These are phyloP conservation scores for Thalassiosira livingstoniorum DNA, from an alignment of 352 stramenopile species.

Conservation along the genomic window DNA sequence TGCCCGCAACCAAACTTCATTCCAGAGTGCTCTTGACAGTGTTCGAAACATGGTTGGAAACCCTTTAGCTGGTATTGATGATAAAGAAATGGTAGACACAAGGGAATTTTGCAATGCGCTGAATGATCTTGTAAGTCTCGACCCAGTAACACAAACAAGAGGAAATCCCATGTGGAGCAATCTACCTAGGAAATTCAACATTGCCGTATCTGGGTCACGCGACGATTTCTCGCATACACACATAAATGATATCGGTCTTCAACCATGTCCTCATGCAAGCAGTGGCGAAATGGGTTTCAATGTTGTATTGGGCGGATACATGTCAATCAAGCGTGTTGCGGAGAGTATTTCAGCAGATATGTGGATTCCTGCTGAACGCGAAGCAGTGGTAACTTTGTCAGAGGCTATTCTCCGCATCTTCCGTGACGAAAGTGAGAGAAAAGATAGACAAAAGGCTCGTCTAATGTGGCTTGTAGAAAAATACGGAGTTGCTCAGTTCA, in stretches of 20 bases:
- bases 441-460: slow-evolving; percentile 85
- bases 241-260: slow-evolving; percentile 89
- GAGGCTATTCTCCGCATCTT: slow-evolving; percentile 86
- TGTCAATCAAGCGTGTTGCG: slow-evolving; percentile 87
- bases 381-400: slow-evolving; percentile 80
- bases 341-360: slow-evolving; percentile 82
- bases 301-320: slow-evolving; percentile 88
- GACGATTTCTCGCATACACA: slow-evolving; percentile 89
- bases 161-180: slow-evolving; percentile 86
- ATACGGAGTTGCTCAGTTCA: slow-evolving; percentile 85
- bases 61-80: slow-evolving; percentile 86
- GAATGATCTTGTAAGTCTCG: slow-evolving; percentile 85
- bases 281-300: slow-evolving; percentile 88
- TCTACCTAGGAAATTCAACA: slow-evolving; percentile 89
- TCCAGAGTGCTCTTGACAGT: slow-evolving; percentile 87
- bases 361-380: slow-evolving; percentile 83
- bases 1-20: slow-evolving; percentile 82
- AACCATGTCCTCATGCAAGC: slow-evolving; percentile 73
- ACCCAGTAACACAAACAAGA: slow-evolving; percentile 76
- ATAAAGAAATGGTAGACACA: slow-evolving; percentile 88
- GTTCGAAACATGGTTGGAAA: slow-evolving; percentile 88
- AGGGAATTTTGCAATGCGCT: slow-evolving; percentile 82
- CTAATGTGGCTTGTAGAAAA: slow-evolving; percentile 89
- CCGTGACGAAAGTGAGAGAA: slow-evolving; percentile 84
- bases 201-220: slow-evolving; percentile 84